These are phyloP conservation scores for Exophiala mesophila DNA, from an alignment of 2,329 filamentous ascomycete genomes.

Conservation along the genomic window DNA sequence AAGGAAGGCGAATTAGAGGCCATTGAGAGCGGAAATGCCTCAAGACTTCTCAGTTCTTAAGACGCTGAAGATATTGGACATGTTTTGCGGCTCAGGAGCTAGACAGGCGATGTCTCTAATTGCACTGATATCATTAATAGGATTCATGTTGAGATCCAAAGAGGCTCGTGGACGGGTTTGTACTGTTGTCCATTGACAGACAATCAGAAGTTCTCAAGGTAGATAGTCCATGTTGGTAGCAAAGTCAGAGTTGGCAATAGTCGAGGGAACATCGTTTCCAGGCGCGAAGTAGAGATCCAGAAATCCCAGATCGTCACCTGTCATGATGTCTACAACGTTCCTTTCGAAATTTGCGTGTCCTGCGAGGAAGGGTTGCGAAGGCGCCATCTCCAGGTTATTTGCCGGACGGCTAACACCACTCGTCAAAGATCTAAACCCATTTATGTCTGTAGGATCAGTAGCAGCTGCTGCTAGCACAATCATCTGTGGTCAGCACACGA, in stretches of 20 bases:
- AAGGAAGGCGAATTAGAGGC: not conserved
- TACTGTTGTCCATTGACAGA: not conserved
- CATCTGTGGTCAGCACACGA: no score
- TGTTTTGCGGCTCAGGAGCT: no score
- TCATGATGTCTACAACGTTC: slow-evolving; percentile 5
- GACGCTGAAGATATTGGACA: not conserved
- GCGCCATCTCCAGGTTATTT: not conserved
- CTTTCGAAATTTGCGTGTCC: not conserved
- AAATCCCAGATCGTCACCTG: slow-evolving; percentile 5
- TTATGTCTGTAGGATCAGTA: not conserved
- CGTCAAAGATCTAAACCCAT: not conserved
- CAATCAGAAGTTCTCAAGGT: not conserved
- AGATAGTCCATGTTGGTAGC: not conserved
- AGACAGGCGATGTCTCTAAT: no score
- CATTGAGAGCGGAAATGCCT: not conserved
- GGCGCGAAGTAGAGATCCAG: slow-evolving; percentile 7
- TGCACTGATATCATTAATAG: no score
- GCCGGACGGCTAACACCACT: not conserved
- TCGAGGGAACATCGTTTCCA: not conserved
- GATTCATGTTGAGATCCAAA: no score
- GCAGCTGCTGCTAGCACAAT: not conserved
- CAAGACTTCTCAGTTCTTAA: not conserved
- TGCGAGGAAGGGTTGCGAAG: not conserved
- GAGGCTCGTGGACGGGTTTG: no score
- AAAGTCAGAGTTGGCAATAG: not conserved